Evolutionary conservation across 768 basidiomycete genomes (phyloP).

Genomic region (Boletus insuetus): DNA sequence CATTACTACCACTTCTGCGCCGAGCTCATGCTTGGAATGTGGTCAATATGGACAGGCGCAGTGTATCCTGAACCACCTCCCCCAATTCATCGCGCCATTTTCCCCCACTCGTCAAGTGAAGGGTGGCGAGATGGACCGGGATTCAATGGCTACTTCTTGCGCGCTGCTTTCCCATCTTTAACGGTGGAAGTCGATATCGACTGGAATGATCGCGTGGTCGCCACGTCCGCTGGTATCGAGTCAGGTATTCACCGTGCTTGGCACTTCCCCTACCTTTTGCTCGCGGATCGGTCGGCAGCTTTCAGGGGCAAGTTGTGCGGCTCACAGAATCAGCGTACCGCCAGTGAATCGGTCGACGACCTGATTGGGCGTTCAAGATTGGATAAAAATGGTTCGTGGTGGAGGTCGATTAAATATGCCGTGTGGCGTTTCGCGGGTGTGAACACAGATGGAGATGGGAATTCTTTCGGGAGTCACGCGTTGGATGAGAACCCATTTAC

Average conservation of each 20-base stretch:
- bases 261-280: slow-evolving; percentile 67
- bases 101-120: slow-evolving; percentile 54
- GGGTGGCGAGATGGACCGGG: slow-evolving; percentile 77
- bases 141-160: slow-evolving; percentile 76
- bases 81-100: slow-evolving; percentile 65
- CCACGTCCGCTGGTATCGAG: slow-evolving; percentile 21
- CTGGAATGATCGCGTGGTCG: slow-evolving; percentile 61
- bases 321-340: slow-evolving; percentile 64
- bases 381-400: slow-evolving; percentile 54
- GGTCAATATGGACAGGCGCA: slow-evolving; percentile 71
- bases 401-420: slow-evolving; percentile 67
- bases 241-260: slow-evolving; percentile 47
- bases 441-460: slow-evolving; percentile 32
- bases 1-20: slow-evolving; percentile 90
- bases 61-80: slow-evolving; percentile 41
- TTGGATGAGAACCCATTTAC: background rate
- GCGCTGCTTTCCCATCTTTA: slow-evolving; percentile 67
- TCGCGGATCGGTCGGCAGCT: slow-evolving; percentile 75
- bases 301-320: slow-evolving; percentile 67
- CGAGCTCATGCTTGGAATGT: slow-evolving; percentile 73
- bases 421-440: slow-evolving; percentile 69
- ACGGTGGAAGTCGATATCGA: slow-evolving; percentile 67
- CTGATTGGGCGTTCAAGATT: slow-evolving; percentile 41
- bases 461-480: slow-evolving; percentile 11
- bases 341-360: slow-evolving; percentile 61